These are phyloP conservation scores for Scenedesmus sp. DNA, from an alignment of 163 green algal species.

Conservation along the genomic window DNA sequence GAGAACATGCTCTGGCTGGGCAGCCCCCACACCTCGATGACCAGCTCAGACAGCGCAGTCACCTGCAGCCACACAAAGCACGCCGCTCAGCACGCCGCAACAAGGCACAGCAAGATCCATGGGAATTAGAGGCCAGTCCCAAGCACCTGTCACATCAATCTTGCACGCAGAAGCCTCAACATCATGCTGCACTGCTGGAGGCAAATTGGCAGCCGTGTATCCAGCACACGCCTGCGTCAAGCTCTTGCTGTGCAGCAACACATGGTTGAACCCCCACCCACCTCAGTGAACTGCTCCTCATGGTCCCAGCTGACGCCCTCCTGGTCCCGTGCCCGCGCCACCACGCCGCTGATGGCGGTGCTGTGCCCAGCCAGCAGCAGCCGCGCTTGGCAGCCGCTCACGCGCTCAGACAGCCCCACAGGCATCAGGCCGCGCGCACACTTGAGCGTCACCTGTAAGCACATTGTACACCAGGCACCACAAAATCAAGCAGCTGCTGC, in stretches of 20 bases:
- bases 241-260: not conserved
- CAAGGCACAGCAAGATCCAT: not conserved
- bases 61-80: slow-evolving; percentile 41
- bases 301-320: slow-evolving; percentile 47
- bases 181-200: not conserved
- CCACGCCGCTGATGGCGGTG: slow-evolving; percentile 42
- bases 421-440: slow-evolving; percentile 19
- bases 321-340: slow-evolving; percentile 53
- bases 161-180: not conserved
- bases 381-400: slow-evolving; percentile 18
- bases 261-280: not conserved
- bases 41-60: slow-evolving; percentile 56
- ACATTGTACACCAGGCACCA: not conserved
- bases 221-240: not conserved
- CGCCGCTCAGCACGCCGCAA: no score
- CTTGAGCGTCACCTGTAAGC: slow-evolving; percentile 38
- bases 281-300: slow-evolving; percentile 51
- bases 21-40: slow-evolving; percentile 59
- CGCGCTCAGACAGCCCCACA: not conserved
- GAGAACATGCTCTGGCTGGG: slow-evolving; percentile 13
- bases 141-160: no score
- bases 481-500: not conserved
- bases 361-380: slow-evolving; percentile 57
- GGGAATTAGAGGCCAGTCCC: no score
- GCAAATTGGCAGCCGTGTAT: no score